A percentile compares a stretch with the other conserved stretches of the same genome.
Evolutionary conservation across 306 rosid species (phyloP).

Genomic region (Cucumis hystrix): DNA sequence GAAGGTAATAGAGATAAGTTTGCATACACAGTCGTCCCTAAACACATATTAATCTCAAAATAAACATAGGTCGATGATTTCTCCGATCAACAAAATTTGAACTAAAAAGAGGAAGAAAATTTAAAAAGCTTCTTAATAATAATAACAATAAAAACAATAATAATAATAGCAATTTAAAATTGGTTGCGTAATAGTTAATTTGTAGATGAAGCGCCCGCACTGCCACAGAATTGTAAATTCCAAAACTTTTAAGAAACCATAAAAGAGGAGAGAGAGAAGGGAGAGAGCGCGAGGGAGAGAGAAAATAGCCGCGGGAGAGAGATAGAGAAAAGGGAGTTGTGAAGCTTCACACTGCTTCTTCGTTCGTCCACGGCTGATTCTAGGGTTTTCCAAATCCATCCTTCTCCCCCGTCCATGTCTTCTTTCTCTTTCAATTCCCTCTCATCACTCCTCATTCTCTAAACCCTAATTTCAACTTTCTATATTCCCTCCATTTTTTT

Average conservation of each 20-base stretch:
- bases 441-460: conserved; percentile 14
- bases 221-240: background rate
- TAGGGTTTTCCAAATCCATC: conserved; percentile 68
- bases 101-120: too few relatives aligned
- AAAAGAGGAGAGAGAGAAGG: conserved; percentile 8
- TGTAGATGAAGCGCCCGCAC: background rate
- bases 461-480: conserved; percentile 47
- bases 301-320: conserved; percentile 3
- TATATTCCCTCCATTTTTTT: background rate
- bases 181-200: background rate
- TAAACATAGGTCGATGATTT: too few relatives aligned
- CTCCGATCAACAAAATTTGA: too few relatives aligned
- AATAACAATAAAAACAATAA: too few relatives aligned
- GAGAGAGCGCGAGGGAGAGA: background rate
- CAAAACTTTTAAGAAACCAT: background rate
- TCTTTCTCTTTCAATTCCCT: conserved; percentile 17
- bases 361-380: conserved; percentile 50
- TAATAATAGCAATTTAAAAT: background rate
- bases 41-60: too few relatives aligned
- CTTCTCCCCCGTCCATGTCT: conserved; percentile 21
- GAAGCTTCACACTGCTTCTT: conserved; percentile 28
- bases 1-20: too few relatives aligned
- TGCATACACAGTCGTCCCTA: too few relatives aligned
- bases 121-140: too few relatives aligned
- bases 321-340: conserved; percentile 16